Evolutionary conservation across 1,284 basidiomycete genomes (phyloP).

Genomic region (Bjerkandera adusta): DNA sequence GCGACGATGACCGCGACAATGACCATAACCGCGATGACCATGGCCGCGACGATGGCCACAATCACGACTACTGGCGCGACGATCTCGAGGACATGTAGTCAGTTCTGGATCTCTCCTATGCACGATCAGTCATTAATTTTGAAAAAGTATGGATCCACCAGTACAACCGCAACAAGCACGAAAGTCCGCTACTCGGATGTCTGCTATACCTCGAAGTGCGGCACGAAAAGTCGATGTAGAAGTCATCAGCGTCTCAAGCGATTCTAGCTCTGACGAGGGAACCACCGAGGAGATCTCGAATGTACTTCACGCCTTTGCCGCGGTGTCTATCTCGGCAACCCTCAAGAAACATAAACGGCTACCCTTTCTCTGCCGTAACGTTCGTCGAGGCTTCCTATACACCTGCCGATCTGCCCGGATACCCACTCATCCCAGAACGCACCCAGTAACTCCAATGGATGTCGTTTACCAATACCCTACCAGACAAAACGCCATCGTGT

Average conservation of each 20-base stretch:
- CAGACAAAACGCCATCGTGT: conserved; percentile 4
- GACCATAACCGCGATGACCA: too few relatives aligned
- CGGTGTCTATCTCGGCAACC: conserved; percentile 29
- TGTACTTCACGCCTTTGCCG: conserved; percentile 31
- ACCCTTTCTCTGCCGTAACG: conserved; percentile 53
- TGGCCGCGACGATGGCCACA: too few relatives aligned
- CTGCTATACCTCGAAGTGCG: not conserved
- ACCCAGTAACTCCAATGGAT: conserved; percentile 23
- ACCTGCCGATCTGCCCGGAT: conserved; percentile 32
- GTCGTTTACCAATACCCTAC: conserved; percentile 29
- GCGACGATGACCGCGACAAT: not conserved
- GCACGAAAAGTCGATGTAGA: conserved; percentile 2
- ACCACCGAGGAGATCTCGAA: conserved; percentile 23
- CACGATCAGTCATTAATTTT: too few relatives aligned
- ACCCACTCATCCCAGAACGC: conserved; percentile 12
- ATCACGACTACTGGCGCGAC: too few relatives aligned
- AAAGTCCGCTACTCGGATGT: not conserved
- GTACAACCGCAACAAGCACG: not conserved
- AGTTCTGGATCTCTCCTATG: too few relatives aligned
- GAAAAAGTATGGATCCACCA: not conserved
- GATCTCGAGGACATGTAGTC: too few relatives aligned
- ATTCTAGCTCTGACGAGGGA: conserved; percentile 11
- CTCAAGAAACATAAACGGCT: conserved; percentile 27
- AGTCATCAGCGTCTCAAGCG: conserved; percentile 11
- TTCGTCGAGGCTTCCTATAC: conserved; percentile 43